Conservation (phyloP, 2,329 filamentous ascomycete genomes). For the Xylariaceae sp. region DNA sequence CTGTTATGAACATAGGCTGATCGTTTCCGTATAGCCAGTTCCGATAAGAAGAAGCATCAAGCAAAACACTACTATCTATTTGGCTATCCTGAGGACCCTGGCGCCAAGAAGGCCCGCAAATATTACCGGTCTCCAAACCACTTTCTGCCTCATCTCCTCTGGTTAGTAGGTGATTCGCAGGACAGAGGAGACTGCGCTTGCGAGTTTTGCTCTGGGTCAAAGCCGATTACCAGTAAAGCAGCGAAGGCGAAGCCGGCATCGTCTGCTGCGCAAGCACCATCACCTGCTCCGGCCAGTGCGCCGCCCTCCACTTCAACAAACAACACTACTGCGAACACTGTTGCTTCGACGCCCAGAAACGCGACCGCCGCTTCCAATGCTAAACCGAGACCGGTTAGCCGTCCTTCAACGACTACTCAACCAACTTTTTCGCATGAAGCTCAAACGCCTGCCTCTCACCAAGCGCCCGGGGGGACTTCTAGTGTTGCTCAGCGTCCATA, state of each 20-base stretch:
- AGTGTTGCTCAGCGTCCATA: constrained; percentile 4
- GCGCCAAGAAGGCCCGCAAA: constrained; percentile 28
- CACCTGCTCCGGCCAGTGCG: neutral
- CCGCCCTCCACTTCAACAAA: neutral
- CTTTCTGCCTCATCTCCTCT: constrained; percentile 38
- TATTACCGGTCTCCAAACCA: constrained; percentile 34
- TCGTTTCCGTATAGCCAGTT: constrained; percentile 8
- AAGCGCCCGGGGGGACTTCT: neutral
- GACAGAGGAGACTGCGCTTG: constrained; percentile 33
- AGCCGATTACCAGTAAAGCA: constrained; percentile 24
- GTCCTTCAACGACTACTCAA: neutral
- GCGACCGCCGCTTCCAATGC: neutral
- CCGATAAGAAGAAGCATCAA: constrained; percentile 22
- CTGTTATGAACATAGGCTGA: constrained; percentile 5
- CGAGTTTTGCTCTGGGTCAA: constrained; percentile 29
- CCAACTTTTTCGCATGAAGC: neutral
- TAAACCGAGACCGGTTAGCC: neutral
- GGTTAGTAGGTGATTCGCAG: constrained; percentile 31
- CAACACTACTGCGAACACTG: neutral
- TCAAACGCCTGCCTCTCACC: constrained; percentile 6
- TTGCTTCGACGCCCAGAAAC: neutral
- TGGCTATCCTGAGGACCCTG: constrained; percentile 32
- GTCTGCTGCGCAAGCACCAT: neutral
- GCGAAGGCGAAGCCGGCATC: constrained; percentile 10
- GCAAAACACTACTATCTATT: constrained; percentile 35